phyloP scores from a whole-genome alignment of 495 filamentous ascomycete genomes.

The Daldinia loculata region DNA sequence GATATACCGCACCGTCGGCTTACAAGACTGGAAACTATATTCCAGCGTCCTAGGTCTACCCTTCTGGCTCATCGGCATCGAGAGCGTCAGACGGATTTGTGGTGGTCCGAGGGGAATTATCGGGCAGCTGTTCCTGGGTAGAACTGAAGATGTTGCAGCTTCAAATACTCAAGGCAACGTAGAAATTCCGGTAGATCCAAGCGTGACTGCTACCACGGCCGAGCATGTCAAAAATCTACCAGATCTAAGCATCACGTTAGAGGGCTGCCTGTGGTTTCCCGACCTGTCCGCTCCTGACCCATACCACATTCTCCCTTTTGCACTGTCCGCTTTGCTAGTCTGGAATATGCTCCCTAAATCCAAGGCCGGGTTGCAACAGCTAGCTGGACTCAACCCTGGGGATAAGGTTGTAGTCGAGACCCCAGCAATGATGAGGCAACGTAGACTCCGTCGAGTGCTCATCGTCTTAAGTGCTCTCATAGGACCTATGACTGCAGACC shows the following conservation, averaged over 20 bases:
- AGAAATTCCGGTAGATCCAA: slow-evolving; percentile 1
- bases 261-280: slow-evolving; percentile 83
- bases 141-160: slow-evolving; percentile 1
- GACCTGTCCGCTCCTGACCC: slow-evolving; percentile 78
- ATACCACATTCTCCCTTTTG: slow-evolving; percentile 68
- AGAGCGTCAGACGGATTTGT: slow-evolving; percentile 71
- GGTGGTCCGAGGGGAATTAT: slow-evolving; percentile 65
- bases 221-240: slow-evolving; percentile 34
- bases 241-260: slow-evolving; percentile 67
- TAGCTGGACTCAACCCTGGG: slow-evolving; percentile 28
- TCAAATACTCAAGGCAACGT: not conserved
- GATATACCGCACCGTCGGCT: slow-evolving; percentile 56
- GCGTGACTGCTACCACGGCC: not conserved
- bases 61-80: slow-evolving; percentile 73
- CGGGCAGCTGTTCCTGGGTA: slow-evolving; percentile 48
- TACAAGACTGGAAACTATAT: slow-evolving; percentile 62
- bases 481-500: slow-evolving; percentile 58
- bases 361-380: not conserved
- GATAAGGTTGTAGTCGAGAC: not conserved
- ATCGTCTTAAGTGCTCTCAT: slow-evolving; percentile 51
- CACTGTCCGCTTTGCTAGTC: slow-evolving; percentile 61
- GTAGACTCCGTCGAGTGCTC: slow-evolving; percentile 48
- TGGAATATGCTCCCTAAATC: slow-evolving; percentile 51
- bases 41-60: slow-evolving; percentile 64
- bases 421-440: slow-evolving; percentile 17